phyloP scores from a whole-genome alignment of 208 protist genomes.

The Balamuthia mandrillaris region DNA sequence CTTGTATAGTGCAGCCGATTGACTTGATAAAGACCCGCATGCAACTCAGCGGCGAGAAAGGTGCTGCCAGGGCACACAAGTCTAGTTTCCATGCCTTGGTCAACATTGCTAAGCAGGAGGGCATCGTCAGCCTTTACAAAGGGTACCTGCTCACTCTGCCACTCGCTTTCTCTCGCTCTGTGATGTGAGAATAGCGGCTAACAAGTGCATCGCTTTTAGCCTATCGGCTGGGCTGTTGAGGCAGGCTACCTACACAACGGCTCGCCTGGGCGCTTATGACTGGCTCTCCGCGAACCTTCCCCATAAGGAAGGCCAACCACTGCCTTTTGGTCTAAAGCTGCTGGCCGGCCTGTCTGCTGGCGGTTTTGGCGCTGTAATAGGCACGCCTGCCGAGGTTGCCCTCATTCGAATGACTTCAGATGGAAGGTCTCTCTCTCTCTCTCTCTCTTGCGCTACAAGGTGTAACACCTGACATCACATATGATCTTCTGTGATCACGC shows the following conservation, averaged over 20 bases:
- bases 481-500: constrained; percentile 7
- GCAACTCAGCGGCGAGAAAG: constrained; percentile 14
- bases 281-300: not conserved
- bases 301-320: not conserved
- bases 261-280: constrained; percentile 51
- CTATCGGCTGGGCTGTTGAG: constrained; percentile 49
- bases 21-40: constrained; percentile 27
- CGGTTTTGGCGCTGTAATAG: constrained; percentile 54
- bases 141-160: not conserved
- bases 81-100: not conserved
- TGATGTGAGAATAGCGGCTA: not conserved
- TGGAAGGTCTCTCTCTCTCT: too few species aligned
- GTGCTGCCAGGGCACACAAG: not conserved
- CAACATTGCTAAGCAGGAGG: not conserved
- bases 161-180: not conserved
- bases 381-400: constrained; percentile 58
- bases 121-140: constrained; percentile 2
- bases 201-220: not conserved
- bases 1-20: constrained; percentile 30
- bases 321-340: not conserved
- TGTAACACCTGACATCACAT: not conserved
- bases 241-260: constrained; percentile 53
- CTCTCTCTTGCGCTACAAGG: too few species aligned
- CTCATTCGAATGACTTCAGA: constrained; percentile 63
- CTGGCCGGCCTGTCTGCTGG: constrained; percentile 46